Conservation (phyloP, 768 basidiomycete species). For the Saitozyma podzolica region DNA sequence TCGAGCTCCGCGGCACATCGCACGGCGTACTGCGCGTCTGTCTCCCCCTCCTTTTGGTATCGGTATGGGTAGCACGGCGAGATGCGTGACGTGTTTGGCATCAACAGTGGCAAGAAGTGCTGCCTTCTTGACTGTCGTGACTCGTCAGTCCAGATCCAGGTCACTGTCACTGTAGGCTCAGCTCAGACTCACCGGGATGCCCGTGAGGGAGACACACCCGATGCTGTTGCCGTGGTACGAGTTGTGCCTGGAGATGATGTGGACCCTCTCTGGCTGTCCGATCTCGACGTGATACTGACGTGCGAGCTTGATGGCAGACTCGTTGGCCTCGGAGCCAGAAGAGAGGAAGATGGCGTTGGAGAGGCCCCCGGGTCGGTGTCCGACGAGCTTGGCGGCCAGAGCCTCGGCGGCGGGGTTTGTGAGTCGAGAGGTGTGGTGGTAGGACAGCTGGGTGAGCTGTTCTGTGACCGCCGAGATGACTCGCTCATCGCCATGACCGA, state of each 20-base stretch:
- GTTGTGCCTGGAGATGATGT: constrained; percentile 74
- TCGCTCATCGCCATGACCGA: constrained; percentile 72
- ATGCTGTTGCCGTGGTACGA: constrained; percentile 79
- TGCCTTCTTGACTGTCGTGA: neutral
- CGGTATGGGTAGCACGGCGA: constrained; percentile 83
- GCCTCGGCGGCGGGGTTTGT: constrained; percentile 76
- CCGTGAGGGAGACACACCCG: constrained; percentile 3
- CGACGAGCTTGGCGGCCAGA: constrained; percentile 66
- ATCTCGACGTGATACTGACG: constrained; percentile 68
- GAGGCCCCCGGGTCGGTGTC: constrained; percentile 55
- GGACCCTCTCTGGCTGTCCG: constrained; percentile 67
- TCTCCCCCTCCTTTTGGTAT: constrained; percentile 71
- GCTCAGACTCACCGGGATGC: constrained; percentile 2
- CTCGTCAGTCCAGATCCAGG: neutral
- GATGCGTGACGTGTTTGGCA: constrained; percentile 3
- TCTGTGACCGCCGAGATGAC: constrained; percentile 55
- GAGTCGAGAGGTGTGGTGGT: neutral
- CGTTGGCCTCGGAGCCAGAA: constrained; percentile 84
- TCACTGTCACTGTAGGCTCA: neutral
- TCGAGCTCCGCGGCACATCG: constrained; percentile 78
- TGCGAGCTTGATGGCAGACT: constrained; percentile 75
- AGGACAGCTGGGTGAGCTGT: constrained; percentile 10
- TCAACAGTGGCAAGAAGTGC: too few relatives aligned
- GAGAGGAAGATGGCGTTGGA: constrained; percentile 70
- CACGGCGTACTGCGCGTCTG: constrained; percentile 75